Conservation (phyloP, 2,329 filamentous ascomycete species). For the Orbilia quercus region DNA sequence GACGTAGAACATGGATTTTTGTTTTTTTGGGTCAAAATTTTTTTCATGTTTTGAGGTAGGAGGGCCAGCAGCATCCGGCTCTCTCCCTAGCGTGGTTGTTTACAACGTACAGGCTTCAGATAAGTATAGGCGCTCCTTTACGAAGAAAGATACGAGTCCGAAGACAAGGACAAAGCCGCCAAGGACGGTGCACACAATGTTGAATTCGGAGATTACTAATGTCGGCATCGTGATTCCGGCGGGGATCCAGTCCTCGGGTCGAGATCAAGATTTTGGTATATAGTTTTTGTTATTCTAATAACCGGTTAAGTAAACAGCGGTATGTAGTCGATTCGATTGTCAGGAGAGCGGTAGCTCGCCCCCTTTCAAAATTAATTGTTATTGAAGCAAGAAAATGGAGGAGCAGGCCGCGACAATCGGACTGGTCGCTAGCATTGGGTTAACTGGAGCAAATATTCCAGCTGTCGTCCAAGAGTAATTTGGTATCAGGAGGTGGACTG, state of each 20-base stretch:
- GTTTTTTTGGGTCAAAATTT: not conserved
- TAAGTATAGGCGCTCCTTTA: constrained; percentile 90
- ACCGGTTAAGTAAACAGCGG: not conserved
- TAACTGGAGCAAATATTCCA: not conserved
- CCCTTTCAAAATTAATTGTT: constrained; percentile 52
- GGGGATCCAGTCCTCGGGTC: not conserved
- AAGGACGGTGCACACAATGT: constrained; percentile 80
- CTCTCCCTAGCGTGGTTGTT: constrained; percentile 61
- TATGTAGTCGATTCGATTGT: constrained; percentile 9
- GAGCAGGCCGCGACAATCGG: constrained; percentile 26
- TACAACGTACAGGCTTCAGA: constrained; percentile 78
- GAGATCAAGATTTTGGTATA: not conserved
- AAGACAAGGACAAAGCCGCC: constrained; percentile 93
- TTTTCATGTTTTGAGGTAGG: not conserved
- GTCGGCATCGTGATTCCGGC: constrained; percentile 67
- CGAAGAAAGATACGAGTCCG: constrained; percentile 85
- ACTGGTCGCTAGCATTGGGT: constrained; percentile 37
- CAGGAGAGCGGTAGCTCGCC: constrained; percentile 41
- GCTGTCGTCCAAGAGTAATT: not conserved
- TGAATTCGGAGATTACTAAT: constrained; percentile 79
- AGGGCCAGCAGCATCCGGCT: not conserved
- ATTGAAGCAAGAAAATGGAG: constrained; percentile 45
- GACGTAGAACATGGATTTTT: not conserved
- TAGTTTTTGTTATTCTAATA: not conserved
- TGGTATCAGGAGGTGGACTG: too few species aligned